phyloP scores from a whole-genome alignment of 768 basidiomycete genomes.

The Pulveroboletus sp. region DNA sequence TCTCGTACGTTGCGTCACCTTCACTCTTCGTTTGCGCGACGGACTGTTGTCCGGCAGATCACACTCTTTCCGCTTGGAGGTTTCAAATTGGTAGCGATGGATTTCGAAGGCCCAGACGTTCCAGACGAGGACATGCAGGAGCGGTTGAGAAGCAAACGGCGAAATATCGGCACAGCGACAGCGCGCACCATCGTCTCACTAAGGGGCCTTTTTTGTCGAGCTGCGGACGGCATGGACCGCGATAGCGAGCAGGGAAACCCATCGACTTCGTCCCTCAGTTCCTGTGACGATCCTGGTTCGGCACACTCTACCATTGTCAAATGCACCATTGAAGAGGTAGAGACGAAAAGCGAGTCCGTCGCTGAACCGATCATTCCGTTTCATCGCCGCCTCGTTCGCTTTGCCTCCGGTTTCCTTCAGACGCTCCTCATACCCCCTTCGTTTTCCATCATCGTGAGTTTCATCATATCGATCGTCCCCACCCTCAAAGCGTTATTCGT shows the following conservation, averaged over 20 bases:
- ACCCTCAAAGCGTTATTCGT: slow-evolving; percentile 61
- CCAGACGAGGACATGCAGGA: slow-evolving; percentile 53
- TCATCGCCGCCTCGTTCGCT: slow-evolving; percentile 5
- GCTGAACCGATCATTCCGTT: no score
- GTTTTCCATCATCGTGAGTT: slow-evolving; percentile 47
- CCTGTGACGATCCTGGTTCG: no score
- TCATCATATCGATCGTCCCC: slow-evolving; percentile 53
- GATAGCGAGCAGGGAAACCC: slow-evolving; percentile 18
- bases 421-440: slow-evolving; percentile 47
- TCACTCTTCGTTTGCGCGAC: neutral
- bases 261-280: no score
- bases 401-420: slow-evolving; percentile 25
- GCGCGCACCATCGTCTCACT: slow-evolving; percentile 4
- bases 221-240: neutral
- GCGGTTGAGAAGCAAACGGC: slow-evolving; percentile 38
- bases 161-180: slow-evolving; percentile 13
- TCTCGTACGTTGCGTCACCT: slow-evolving; percentile 37
- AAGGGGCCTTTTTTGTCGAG: neutral
- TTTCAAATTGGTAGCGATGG: slow-evolving; percentile 51
- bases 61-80: slow-evolving; percentile 66
- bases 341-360: no score
- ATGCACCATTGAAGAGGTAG: no score
- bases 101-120: slow-evolving; percentile 63
- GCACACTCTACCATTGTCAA: no score
- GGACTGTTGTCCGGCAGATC: slow-evolving; percentile 35